Base-by-base conservation (phyloP, 306 rosid genomes). In the Luffa acutangula region DNA sequence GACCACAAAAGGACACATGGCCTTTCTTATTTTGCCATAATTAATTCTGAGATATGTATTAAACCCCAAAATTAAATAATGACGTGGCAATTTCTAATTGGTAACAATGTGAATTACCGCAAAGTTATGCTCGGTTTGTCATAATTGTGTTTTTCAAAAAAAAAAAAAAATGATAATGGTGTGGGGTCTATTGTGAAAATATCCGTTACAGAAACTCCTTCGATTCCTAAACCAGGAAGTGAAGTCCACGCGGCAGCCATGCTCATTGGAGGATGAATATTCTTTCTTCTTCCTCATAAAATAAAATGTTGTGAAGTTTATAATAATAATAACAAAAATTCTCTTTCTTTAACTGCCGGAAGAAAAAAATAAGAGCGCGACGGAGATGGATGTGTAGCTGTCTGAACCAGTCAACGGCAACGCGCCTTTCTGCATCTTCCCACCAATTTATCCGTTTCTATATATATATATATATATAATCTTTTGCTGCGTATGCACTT, bases 361-460 rank as follows among this genome's bases (percentile, higher is more conserved):
- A 18, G 14, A 39, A 66, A 66, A 37, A 7, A 39, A 37, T 17
- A 39, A 39, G 49, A 17, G 49, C 49, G 33, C 74, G 70, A 39
- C 1, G 11, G 20, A 9, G 51, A 37, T 66, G 70, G 43, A 64
- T 36, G 10, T 6, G 70, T 64, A 64, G 15, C 15, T 34, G 31
- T 48, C 77, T 10, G 77, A 71, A 71, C 10, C 39, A 71, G 77
- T 46, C 62, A 74, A 74, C 62, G 43, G 6, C 63, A 52, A 74
- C 46, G 14, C 45, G 46, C 62, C 78, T 71, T 48, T 45, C 20
- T 64, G 3, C 15, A 13, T 71, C 39, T 25, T 45, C 77, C 76
- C 70, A 9, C 57, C 78, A 74, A 31, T 49, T 52, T 33, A 4
- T 14, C 21, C 21, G 13, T 51, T 13, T 51, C 41, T 37, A 37